phyloP scores from a whole-genome alignment of 768 basidiomycete genomes.

The Termitomyces sp. region DNA sequence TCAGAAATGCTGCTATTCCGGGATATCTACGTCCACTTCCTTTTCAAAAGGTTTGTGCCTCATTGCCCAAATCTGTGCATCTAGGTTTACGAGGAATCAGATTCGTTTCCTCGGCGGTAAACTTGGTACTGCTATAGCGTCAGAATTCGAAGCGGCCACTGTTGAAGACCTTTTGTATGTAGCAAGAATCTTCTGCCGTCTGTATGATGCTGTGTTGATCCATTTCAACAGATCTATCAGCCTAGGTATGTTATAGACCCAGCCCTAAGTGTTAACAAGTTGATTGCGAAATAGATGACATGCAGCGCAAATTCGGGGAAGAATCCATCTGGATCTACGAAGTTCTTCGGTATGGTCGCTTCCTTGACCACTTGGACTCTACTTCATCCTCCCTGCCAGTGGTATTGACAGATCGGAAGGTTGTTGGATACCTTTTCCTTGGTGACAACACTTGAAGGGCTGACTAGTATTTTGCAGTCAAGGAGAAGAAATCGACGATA shows the following conservation, averaged over 20 bases:
- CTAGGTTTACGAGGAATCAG: constrained; percentile 27
- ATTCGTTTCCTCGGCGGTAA: constrained; percentile 96
- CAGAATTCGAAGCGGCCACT: constrained; percentile 83
- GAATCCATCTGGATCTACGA: constrained; percentile 90
- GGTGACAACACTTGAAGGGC: not conserved
- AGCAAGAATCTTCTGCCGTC: not conserved
- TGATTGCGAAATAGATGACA: constrained; percentile 46
- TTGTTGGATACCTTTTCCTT: constrained; percentile 19
- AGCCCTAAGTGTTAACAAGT: not conserved
- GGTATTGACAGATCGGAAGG: constrained; percentile 90
- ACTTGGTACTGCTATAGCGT: constrained; percentile 80
- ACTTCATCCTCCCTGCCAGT: constrained; percentile 26
- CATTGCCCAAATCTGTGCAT: not conserved
- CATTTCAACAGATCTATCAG: constrained; percentile 38
- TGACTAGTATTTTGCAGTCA: constrained; percentile 47
- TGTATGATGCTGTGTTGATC: not conserved
- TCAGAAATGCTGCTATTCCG: constrained; percentile 80
- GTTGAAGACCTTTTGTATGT: constrained; percentile 88
- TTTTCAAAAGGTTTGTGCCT: constrained; percentile 73
- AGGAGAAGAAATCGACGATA: constrained; percentile 73
- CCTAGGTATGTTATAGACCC: constrained; percentile 36
- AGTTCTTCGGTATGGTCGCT: constrained; percentile 60
- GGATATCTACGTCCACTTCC: constrained; percentile 76
- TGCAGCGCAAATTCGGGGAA: constrained; percentile 79
- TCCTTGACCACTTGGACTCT: not conserved